Percentiles rank a stretch among this genome's conserved stretches.
Evolutionary conservation across 2,329 filamentous ascomycete species (phyloP).

Genomic region (Sclerotinia glacialis): DNA sequence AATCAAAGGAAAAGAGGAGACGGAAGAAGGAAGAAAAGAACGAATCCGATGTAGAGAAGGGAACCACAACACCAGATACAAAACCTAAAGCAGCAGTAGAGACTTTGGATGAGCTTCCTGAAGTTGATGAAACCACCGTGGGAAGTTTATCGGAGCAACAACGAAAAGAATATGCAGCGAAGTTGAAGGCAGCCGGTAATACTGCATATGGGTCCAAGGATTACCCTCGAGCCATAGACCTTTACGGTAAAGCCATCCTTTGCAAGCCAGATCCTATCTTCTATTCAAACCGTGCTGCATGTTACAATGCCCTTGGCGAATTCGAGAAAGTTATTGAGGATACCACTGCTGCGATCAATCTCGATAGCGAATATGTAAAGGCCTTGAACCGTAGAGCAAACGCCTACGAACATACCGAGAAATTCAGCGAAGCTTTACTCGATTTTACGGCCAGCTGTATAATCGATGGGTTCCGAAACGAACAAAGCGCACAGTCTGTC

Average conservation of each 20-base stretch:
- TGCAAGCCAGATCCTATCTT: slow-evolving; percentile 98
- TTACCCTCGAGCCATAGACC: slow-evolving; percentile 87
- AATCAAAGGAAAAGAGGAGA: slow-evolving; percentile 81
- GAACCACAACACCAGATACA: slow-evolving; percentile 44
- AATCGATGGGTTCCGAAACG: slow-evolving; percentile 95
- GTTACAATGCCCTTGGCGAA: slow-evolving; percentile 87
- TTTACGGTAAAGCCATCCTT: slow-evolving; percentile 93
- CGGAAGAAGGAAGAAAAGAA: slow-evolving; percentile 78
- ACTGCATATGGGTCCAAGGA: slow-evolving; percentile 94
- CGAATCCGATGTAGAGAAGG: slow-evolving; percentile 68
- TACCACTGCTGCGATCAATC: slow-evolving; percentile 87
- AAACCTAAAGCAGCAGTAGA: slow-evolving; percentile 54
- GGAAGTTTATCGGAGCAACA: slow-evolving; percentile 55
- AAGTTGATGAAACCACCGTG: slow-evolving; percentile 60
- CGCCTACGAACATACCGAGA: slow-evolving; percentile 89
- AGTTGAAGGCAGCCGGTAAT: slow-evolving; percentile 93
- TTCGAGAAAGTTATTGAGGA: slow-evolving; percentile 98
- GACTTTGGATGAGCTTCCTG: slow-evolving; percentile 65
- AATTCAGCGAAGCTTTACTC: slow-evolving; percentile 89
- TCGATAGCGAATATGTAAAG: slow-evolving; percentile 96
- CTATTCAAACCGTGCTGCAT: slow-evolving; percentile 97
- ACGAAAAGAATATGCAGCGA: slow-evolving; percentile 80
- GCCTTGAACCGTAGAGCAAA: slow-evolving; percentile 94
- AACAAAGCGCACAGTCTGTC: slow-evolving; percentile 81
- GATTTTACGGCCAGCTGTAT: slow-evolving; percentile 99